These are phyloP conservation scores for Arachis monticola DNA, from an alignment of 331 rosid genomes.

Conservation along the genomic window DNA sequence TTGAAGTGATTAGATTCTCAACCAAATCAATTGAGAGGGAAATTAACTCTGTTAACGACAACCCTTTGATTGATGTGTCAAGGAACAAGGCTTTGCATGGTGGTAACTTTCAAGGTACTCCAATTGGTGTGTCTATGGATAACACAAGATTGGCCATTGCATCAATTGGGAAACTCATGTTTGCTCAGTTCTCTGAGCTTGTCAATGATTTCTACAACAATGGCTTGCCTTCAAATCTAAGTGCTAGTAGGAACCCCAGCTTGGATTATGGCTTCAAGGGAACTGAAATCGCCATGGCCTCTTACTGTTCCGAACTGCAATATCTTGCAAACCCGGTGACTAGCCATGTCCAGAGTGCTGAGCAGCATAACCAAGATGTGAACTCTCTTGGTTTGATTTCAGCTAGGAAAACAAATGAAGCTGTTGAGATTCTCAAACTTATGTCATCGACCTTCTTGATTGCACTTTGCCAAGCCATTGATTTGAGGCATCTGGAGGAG, in stretches of 20 bases:
- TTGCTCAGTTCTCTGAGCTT: conserved; percentile 91
- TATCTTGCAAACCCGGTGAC: conserved; percentile 87
- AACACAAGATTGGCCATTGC: conserved; percentile 89
- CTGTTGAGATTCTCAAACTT: conserved; percentile 79
- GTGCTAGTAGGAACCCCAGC: conserved; percentile 77
- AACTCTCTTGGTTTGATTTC: conserved; percentile 89
- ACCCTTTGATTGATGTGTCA: conserved; percentile 89
- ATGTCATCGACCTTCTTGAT: conserved; percentile 80
- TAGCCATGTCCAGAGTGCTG: conserved; percentile 87
- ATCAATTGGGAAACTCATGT: conserved; percentile 85
- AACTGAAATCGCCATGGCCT: conserved; percentile 89
- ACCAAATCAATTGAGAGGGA: conserved; percentile 90
- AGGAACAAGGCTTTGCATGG: conserved; percentile 93
- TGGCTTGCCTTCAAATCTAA: conserved; percentile 84
- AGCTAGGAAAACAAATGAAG: conserved; percentile 74
- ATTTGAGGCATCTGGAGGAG: conserved; percentile 92
- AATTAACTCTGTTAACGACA: conserved; percentile 87
- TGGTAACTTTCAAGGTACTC: conserved; percentile 95
- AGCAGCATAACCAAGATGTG: conserved; percentile 93
- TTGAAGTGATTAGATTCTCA: conserved; percentile 81
- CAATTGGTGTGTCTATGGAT: conserved; percentile 96
- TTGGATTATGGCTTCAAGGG: conserved; percentile 95
- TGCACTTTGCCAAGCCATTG: conserved; percentile 91
- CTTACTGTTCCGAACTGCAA: conserved; percentile 86
- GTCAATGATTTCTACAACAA: conserved; percentile 89